Base-by-base conservation (phyloP, 129 eudicot species). In the Deinandra increscens region DNA sequence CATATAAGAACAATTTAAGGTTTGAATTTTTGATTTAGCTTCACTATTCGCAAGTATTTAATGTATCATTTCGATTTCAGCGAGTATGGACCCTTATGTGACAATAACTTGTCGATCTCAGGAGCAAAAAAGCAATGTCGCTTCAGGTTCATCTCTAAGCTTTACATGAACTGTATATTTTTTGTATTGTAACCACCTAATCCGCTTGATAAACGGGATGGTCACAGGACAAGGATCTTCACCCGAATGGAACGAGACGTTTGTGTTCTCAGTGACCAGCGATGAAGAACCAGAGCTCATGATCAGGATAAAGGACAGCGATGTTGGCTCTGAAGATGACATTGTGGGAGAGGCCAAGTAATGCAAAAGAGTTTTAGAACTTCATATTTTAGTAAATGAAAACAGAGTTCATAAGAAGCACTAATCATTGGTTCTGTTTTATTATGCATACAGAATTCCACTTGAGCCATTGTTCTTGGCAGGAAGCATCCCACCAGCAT, bases 221-320 rank as follows among this genome's bases (percentile, higher is more conserved):
- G n/a, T 49, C 49, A 59, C 81, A 89, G 94, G 97, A 73, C 80
- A 78, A 81, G 97, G 97, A 82, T 68, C 81, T 29, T 68, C 82
- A 49, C 91, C 97, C 0, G 90, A 89, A 80, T 89, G 97, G 97
- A 89, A 89, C 9, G 97, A 89, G 76, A 86, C 77, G 1, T 89
- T 86, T 64, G 58, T 74, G 39, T 89, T 89, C 61, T 70, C 74
- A 9, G 65, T 89, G 31, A 74, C 83, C 0, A 81, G 70, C 7
- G 82, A 60, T n/a, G 83, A 64, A 37, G 87, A 73, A 67, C 48
- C 80, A 2, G 90, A 89, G 67, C 76, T 89, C 60, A 43, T 72
- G 38, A 66, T 86, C 74, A 84, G 60, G 73, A 86, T 89, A 39
- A 63, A 82, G 84, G 96, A 89, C 84, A 86, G 88, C 23, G 97